A percentile compares a stretch with the other conserved stretches of the same genome.
These are phyloP conservation scores for Murraya paniculata DNA, from an alignment of 345 rosid genomes.

Conservation along the genomic window DNA sequence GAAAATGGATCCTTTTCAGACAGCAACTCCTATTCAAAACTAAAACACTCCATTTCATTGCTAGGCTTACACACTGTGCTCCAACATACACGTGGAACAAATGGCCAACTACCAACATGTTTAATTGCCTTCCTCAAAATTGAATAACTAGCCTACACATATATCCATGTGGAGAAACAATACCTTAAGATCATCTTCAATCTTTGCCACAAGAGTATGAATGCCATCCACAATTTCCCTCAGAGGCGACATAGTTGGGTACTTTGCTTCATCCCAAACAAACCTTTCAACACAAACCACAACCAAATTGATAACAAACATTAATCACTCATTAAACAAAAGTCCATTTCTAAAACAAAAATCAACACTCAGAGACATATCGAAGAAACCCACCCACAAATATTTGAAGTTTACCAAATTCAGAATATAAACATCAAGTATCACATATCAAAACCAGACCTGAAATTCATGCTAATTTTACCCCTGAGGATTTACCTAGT, in stretches of 20 bases:
- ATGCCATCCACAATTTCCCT: slow-evolving; percentile 83
- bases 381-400: not conserved
- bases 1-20: not conserved
- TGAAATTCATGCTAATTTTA: not conserved
- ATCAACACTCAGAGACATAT: not conserved
- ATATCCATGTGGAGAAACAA: not conserved
- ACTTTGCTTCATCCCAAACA: slow-evolving; percentile 97
- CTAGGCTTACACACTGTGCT: not conserved
- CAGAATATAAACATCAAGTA: not conserved
- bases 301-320: slow-evolving; percentile 4
- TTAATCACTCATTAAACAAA: not conserved
- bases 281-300: slow-evolving; percentile 53
- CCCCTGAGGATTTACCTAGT: slow-evolving; percentile 56
- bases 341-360: not conserved
- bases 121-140: not conserved
- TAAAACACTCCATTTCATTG: not conserved
- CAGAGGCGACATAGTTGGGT: slow-evolving; percentile 89
- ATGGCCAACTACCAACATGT: not conserved
- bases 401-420: not conserved
- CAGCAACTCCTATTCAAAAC: not conserved
- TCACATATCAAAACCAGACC: not conserved
- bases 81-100: not conserved
- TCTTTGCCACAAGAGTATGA: slow-evolving; percentile 80
- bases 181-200: slow-evolving; percentile 99
- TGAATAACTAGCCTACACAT: not conserved